Percentiles rank a stretch among this genome's conserved stretches.
These are phyloP conservation scores for Mucor plumbeus DNA, from an alignment of 371 early-diverging fungal genomes.

Conservation along the genomic window DNA sequence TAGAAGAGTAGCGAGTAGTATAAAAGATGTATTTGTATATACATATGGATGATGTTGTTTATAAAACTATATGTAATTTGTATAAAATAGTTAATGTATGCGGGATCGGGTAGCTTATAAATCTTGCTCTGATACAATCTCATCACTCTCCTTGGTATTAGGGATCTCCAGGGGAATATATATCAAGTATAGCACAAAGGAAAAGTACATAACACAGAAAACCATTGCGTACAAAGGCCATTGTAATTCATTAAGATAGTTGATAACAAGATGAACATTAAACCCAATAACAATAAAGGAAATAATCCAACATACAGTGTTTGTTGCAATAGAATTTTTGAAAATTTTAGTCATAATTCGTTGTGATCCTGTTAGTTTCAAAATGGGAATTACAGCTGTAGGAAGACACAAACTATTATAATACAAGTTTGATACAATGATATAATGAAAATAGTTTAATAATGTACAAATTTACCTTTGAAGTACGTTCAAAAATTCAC, in stretches of 20 bases:
- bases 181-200: conserved; percentile 30
- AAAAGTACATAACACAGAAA: conserved; percentile 23
- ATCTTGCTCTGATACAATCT: neutral
- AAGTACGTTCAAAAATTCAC: conserved; percentile 73
- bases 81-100: no score
- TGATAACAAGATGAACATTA: conserved; percentile 56
- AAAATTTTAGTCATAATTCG: conserved; percentile 58
- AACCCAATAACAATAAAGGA: conserved; percentile 59
- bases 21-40: neutral
- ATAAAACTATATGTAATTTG: no score
- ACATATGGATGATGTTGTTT: no score
- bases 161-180: conserved; percentile 22
- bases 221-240: conserved; percentile 27
- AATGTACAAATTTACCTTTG: conserved; percentile 49
- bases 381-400: conserved; percentile 73
- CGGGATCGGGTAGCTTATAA: no score
- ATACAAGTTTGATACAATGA: neutral
- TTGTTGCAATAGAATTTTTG: conserved; percentile 37
- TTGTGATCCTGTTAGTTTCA: conserved; percentile 60
- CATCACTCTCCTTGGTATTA: conserved; percentile 18
- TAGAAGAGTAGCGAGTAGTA: neutral
- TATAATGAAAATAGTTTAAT: neutral
- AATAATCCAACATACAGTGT: conserved; percentile 42
- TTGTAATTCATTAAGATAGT: conserved; percentile 35
- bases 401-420: conserved; percentile 67